phyloP scores from a whole-genome alignment of 2,329 filamentous ascomycete species.

The Fusarium acutatum region DNA sequence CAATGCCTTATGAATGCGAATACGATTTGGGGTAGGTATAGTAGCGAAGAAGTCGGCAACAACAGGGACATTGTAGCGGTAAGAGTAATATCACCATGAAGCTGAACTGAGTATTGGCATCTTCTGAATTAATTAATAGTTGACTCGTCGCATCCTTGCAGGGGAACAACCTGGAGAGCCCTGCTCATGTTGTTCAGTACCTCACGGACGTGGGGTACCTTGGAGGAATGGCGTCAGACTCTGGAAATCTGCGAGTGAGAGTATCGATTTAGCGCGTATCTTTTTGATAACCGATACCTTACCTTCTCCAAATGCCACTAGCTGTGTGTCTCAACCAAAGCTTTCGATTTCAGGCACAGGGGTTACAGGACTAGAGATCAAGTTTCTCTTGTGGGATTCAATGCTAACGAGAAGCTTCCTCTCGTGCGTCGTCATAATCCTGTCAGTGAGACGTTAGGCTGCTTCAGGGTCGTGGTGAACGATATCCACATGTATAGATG shows the following conservation, averaged over 20 bases:
- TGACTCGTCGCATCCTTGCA: neutral
- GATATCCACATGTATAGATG: neutral
- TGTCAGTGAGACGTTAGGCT: conserved; percentile 3
- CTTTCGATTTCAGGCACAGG: conserved; percentile 6
- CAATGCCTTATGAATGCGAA: neutral
- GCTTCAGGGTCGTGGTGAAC: neutral
- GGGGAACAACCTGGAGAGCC: neutral
- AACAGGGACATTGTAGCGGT: too few species aligned
- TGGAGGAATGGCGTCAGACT: conserved; percentile 28
- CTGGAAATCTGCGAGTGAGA: neutral
- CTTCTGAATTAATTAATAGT: neutral
- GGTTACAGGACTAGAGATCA: conserved; percentile 2
- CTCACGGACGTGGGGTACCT: conserved; percentile 12
- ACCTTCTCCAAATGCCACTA: conserved; percentile 23
- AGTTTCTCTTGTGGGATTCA: conserved; percentile 7
- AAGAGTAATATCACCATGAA: neutral
- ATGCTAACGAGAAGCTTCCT: neutral
- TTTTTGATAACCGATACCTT: conserved; percentile 10
- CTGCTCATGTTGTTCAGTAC: conserved; percentile 14
- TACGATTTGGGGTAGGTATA: neutral
- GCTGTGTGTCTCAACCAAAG: neutral
- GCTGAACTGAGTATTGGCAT: neutral
- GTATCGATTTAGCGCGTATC: conserved; percentile 23
- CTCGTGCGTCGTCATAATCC: conserved; percentile 13
- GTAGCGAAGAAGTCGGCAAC: neutral